phyloP scores from a whole-genome alignment of 2,329 filamentous ascomycete species.

The Dendryphion nanum region DNA sequence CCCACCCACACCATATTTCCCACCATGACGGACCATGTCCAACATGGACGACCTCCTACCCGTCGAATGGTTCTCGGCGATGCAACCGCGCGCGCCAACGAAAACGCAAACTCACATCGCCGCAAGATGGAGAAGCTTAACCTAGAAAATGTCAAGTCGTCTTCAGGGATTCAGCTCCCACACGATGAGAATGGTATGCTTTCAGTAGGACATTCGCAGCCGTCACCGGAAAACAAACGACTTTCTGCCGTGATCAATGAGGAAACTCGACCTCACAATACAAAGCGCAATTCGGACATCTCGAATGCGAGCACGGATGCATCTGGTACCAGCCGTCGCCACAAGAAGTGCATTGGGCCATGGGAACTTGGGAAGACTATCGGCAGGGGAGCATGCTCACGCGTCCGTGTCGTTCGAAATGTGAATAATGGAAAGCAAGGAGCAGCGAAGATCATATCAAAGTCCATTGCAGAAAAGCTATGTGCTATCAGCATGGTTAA shows the following conservation, averaged over 20 bases:
- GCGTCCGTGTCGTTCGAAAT: constrained; percentile 84
- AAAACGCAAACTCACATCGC: constrained; percentile 17
- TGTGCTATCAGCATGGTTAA: constrained; percentile 84
- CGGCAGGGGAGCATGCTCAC: constrained; percentile 84
- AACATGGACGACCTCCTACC: constrained; percentile 30
- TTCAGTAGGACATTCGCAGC: constrained; percentile 32
- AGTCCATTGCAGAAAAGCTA: constrained; percentile 71
- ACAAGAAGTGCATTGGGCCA: constrained; percentile 79
- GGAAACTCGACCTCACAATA: constrained; percentile 48
- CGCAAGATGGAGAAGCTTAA: constrained; percentile 19
- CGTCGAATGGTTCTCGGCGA: constrained; percentile 33
- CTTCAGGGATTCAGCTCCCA: constrained; percentile 28
- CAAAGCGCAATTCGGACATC: constrained; percentile 49
- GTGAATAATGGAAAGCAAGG: constrained; percentile 74
- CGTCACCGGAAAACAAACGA: constrained; percentile 51
- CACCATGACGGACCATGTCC: constrained; percentile 27
- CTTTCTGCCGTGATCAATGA: constrained; percentile 53
- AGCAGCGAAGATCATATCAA: constrained; percentile 93
- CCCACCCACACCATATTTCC: background rate
- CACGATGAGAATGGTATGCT: constrained; percentile 49
- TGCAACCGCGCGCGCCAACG: constrained; percentile 32
- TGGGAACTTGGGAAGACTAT: constrained; percentile 91
- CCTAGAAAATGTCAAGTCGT: constrained; percentile 11
- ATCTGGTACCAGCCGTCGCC: constrained; percentile 49
- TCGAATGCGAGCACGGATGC: constrained; percentile 58